A percentile compares a stretch with the other conserved stretches of the same genome.
phyloP scores from a whole-genome alignment of 1,284 basidiomycete genomes.

The Ceratobasidium theobromae region DNA sequence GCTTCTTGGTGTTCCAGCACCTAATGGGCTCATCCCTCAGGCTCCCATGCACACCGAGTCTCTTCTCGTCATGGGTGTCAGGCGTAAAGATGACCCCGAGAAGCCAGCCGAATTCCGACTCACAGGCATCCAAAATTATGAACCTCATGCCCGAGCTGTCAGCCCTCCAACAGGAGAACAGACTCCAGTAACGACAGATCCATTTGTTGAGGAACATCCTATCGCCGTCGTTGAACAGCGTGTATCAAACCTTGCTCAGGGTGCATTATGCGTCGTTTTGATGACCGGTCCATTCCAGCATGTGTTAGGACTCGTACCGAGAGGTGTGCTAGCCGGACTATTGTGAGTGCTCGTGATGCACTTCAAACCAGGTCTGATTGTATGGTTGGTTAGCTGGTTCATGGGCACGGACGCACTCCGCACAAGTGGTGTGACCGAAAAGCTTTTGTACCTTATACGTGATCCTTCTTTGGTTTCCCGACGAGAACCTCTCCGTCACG shows the following conservation, averaged over 20 bases:
- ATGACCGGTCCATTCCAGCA: slow-evolving; percentile 82
- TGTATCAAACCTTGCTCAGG: slow-evolving; percentile 85
- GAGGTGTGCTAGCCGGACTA: slow-evolving; percentile 64
- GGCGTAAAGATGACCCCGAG: slow-evolving; percentile 46
- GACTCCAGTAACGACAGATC: neutral
- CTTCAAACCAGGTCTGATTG: slow-evolving; percentile 32
- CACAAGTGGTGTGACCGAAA: slow-evolving; percentile 81
- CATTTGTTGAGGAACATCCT: slow-evolving; percentile 57
- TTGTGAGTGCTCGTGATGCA: slow-evolving; percentile 54
- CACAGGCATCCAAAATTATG: slow-evolving; percentile 32
- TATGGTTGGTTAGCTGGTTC: slow-evolving; percentile 64
- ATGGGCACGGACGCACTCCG: slow-evolving; percentile 86
- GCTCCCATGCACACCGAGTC: slow-evolving; percentile 93
- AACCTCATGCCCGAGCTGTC: slow-evolving; percentile 34
- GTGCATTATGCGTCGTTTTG: slow-evolving; percentile 74
- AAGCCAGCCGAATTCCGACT: slow-evolving; percentile 36
- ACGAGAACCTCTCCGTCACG: slow-evolving; percentile 69
- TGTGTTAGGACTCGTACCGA: slow-evolving; percentile 72
- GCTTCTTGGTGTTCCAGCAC: slow-evolving; percentile 87
- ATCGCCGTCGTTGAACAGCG: slow-evolving; percentile 85
- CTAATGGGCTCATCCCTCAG: slow-evolving; percentile 95
- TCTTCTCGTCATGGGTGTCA: slow-evolving; percentile 71
- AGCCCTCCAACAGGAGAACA: slow-evolving; percentile 11
- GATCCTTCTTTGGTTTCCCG: slow-evolving; percentile 66
- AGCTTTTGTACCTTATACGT: slow-evolving; percentile 78